These are phyloP conservation scores for Panicum virgatum DNA, from an alignment of 202 grass and related monocot genomes.

Conservation along the genomic window DNA sequence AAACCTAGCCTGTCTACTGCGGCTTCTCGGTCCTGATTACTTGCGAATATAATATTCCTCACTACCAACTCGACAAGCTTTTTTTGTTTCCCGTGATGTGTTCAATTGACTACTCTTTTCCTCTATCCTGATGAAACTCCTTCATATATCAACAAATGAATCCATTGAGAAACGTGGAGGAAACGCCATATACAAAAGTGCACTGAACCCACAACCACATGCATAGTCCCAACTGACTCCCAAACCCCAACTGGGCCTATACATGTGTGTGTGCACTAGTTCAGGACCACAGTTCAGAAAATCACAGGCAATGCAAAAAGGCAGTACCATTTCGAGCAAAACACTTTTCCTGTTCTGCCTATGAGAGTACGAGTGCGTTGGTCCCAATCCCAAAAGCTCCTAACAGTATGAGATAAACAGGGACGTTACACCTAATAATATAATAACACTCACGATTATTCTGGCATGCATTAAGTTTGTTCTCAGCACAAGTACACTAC, in stretches of 20 bases:
- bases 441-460: neutral
- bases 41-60: neutral
- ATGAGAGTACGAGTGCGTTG: neutral
- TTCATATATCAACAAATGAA: neutral
- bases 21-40: neutral
- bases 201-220: constrained; percentile 16
- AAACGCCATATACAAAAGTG: neutral
- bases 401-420: neutral
- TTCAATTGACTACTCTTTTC: neutral
- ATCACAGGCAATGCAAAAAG: constrained; percentile 11
- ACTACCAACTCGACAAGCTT: neutral
- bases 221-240: neutral
- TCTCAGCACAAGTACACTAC: neutral
- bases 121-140: neutral
- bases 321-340: neutral
- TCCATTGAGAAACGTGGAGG: neutral
- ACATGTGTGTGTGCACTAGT: neutral
- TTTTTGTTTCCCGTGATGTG: neutral
- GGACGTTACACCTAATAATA: neutral
- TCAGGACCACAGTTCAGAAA: neutral
- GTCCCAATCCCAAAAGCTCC: neutral
- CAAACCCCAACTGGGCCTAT: neutral
- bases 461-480: neutral
- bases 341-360: neutral
- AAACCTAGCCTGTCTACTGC: neutral